These are phyloP conservation scores for Puccinia coronata DNA, from an alignment of 1,284 basidiomycete genomes.

Conservation along the genomic window DNA sequence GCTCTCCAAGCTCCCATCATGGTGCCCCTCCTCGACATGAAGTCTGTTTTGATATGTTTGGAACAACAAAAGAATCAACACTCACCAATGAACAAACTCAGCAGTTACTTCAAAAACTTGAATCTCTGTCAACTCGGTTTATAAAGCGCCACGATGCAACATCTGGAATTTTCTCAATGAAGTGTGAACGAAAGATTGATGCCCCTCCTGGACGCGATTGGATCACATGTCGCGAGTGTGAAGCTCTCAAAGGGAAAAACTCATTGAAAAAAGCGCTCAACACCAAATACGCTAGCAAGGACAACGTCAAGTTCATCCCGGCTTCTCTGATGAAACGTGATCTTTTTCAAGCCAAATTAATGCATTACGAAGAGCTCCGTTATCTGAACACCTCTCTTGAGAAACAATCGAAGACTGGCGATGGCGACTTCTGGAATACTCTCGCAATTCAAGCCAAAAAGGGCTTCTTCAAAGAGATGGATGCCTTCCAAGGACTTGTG, in stretches of 20 bases:
- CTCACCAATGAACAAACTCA: not conserved
- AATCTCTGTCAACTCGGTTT: not conserved
- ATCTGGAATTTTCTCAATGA: not conserved
- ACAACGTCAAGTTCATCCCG: not conserved
- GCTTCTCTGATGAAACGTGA: not conserved
- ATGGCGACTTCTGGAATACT: not conserved
- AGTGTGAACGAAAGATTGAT: not conserved
- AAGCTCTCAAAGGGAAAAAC: not conserved
- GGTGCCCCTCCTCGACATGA: not conserved
- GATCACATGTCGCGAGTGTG: not conserved
- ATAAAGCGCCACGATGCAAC: not conserved
- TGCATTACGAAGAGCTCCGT: not conserved
- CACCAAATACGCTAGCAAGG: not conserved
- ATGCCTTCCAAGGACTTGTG: constrained; percentile 24
- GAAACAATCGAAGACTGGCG: not conserved
- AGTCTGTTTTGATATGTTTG: constrained; percentile 8
- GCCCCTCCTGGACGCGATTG: not conserved
- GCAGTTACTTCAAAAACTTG: not conserved
- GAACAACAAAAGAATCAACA: not conserved
- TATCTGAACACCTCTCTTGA: constrained; percentile 4
- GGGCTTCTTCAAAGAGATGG: not conserved
- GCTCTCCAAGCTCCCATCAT: not conserved
- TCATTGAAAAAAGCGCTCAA: constrained; percentile 8
- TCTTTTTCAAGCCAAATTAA: not conserved
- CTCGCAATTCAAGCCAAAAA: constrained; percentile 4